These are phyloP conservation scores for Blastobotrys peoriensis DNA, from an alignment of 805 yeast genomes.

Conservation along the genomic window DNA sequence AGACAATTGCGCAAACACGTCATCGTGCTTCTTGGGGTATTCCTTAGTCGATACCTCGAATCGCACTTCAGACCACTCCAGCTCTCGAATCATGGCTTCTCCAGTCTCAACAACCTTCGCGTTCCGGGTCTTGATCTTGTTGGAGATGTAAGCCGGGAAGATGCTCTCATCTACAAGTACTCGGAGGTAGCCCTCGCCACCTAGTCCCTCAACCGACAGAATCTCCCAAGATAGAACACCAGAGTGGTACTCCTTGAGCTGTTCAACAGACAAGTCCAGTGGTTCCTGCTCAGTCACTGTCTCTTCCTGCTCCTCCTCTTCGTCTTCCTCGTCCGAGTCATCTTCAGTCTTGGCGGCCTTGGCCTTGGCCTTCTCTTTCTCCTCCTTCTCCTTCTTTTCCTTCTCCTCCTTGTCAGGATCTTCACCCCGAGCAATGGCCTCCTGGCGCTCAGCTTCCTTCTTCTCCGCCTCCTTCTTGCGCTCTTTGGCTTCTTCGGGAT, in stretches of 20 bases:
- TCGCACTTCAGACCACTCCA: constrained; percentile 63
- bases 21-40: constrained; percentile 42
- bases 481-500: constrained; percentile 65
- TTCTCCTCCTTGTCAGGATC: constrained; percentile 14
- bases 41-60: constrained; percentile 57
- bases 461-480: constrained; percentile 40
- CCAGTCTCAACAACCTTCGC: constrained; percentile 48
- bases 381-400: constrained; percentile 24
- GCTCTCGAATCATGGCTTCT: constrained; percentile 70
- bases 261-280: constrained; percentile 45
- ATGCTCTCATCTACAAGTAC: constrained; percentile 72
- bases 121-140: constrained; percentile 36
- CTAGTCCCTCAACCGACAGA: constrained; percentile 49
- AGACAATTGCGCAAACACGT: constrained; percentile 53
- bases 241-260: constrained; percentile 43
- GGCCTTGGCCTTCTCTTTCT: constrained; percentile 30
- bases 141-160: constrained; percentile 54
- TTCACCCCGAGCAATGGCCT: constrained; percentile 14
- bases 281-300: constrained; percentile 32
- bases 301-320: constrained; percentile 34
- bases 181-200: constrained; percentile 57
- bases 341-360: constrained; percentile 9
- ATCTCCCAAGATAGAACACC: constrained; percentile 75
- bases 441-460: constrained; percentile 27
- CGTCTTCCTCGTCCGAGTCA: constrained; percentile 22